These are phyloP conservation scores for Camillea tinctor DNA, from an alignment of 2,329 filamentous ascomycete species.

Conservation along the genomic window DNA sequence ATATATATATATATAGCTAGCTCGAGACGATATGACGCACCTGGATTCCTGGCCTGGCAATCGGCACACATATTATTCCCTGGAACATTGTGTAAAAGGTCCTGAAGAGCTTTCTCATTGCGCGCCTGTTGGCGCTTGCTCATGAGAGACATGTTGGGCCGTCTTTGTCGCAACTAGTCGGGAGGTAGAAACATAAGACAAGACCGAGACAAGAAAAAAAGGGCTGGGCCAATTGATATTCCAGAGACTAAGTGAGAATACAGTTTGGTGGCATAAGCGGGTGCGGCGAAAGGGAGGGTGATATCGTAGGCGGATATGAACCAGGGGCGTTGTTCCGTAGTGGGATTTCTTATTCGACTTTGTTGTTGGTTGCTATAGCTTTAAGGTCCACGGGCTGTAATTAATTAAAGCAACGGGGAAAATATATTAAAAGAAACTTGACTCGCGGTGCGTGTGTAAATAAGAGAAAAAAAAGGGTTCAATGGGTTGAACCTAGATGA, in stretches of 20 bases:
- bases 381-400: not conserved
- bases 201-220: not conserved
- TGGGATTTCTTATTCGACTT: too few relatives aligned
- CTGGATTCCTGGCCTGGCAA: conserved; percentile 87
- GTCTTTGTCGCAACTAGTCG: conserved; percentile 2
- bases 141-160: conserved; percentile 64
- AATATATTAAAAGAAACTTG: conserved; percentile 2
- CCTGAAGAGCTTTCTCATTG: conserved; percentile 89
- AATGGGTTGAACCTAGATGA: not conserved
- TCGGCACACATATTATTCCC: conserved; percentile 95
- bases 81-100: conserved; percentile 76
- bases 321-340: not conserved
- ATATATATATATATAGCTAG: conserved; percentile 1
- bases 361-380: not conserved
- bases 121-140: conserved; percentile 98
- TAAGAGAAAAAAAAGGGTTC: too few relatives aligned
- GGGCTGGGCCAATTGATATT: not conserved
- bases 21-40: conserved; percentile 49
- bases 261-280: not conserved
- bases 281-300: not conserved
- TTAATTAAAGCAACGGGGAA: conserved; percentile 1
- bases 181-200: conserved; percentile 6
- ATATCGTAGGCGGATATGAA: not conserved
- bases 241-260: not conserved
- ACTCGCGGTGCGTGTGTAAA: not conserved